phyloP scores from a whole-genome alignment of 192 early-diverging fungal species.

The Anaeromyces robustus region DNA sequence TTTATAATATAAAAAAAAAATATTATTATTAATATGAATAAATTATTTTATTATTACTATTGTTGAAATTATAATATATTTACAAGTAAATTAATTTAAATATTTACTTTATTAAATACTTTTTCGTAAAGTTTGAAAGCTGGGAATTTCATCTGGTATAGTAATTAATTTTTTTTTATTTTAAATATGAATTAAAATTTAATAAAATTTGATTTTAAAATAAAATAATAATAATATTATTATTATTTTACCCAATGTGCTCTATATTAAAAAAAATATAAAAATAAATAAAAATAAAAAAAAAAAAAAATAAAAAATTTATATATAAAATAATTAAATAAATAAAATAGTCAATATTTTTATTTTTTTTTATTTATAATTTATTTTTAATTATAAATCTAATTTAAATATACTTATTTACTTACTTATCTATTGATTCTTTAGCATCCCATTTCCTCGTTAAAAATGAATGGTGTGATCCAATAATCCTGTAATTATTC shows the following conservation, averaged over 20 bases:
- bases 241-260: neutral
- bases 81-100: no score
- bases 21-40: constrained; percentile 6
- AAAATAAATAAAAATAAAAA: constrained; percentile 46
- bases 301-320: no score
- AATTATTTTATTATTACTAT: no score
- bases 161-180: neutral
- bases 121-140: constrained; percentile 16
- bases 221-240: no score
- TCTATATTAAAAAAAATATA: constrained; percentile 1
- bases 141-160: constrained; percentile 15
- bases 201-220: no score
- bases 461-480: constrained; percentile 53
- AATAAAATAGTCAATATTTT: no score
- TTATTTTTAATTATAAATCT: no score
- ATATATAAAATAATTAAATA: no score
- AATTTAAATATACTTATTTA: no score
- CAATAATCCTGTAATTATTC: constrained; percentile 33
- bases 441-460: constrained; percentile 75
- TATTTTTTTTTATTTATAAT: no score
- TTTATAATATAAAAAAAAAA: constrained; percentile 7
- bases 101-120: constrained; percentile 16
- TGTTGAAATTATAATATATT: no score
- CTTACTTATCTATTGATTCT: constrained; percentile 45
- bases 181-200: no score